Conservation (phyloP, 2,329 filamentous ascomycete species). For the Plenodomus lindquistii region DNA sequence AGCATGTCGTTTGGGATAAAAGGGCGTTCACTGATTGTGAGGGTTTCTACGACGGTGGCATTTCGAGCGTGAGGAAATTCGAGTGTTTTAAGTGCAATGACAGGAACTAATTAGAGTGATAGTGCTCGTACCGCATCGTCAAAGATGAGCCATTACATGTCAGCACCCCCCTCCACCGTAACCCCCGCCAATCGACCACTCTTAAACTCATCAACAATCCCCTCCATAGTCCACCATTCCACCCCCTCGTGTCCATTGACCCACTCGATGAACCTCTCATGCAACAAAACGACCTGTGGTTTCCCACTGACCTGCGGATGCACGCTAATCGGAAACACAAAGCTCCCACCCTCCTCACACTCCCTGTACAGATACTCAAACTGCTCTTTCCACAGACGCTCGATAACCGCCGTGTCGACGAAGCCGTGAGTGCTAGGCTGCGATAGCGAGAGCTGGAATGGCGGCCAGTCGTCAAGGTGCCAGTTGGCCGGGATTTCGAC, state of each 20-base stretch:
- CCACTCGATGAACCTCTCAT: slow-evolving; percentile 53
- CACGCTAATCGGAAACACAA: slow-evolving; percentile 53
- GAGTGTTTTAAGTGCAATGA: too few species aligned
- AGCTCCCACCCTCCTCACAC: slow-evolving; percentile 45
- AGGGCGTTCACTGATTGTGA: too few species aligned
- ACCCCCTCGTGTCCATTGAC: slow-evolving; percentile 52
- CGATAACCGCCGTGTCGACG: slow-evolving; percentile 48
- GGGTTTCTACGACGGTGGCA: too few species aligned
- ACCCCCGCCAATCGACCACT: too few species aligned
- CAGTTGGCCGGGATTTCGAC: slow-evolving; percentile 54
- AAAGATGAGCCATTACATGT: too few species aligned
- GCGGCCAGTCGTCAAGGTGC: slow-evolving; percentile 57
- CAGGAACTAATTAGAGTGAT: too few species aligned
- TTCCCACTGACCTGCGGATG: slow-evolving; percentile 55
- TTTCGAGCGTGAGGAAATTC: too few species aligned
- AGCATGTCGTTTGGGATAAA: too few species aligned
- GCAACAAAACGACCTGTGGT: slow-evolving; percentile 53
- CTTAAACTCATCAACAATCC: too few species aligned
- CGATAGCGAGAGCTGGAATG: slow-evolving; percentile 47
- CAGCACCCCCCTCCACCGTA: too few species aligned
- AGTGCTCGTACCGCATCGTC: too few species aligned
- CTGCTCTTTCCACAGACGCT: slow-evolving; percentile 52
- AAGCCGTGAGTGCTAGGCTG: slow-evolving; percentile 59
- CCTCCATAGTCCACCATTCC: too few species aligned
- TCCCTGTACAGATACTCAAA: slow-evolving; percentile 53